Evolutionary conservation across 129 eudicot genomes (phyloP).

Genomic region (Tanacetum coccineum): DNA sequence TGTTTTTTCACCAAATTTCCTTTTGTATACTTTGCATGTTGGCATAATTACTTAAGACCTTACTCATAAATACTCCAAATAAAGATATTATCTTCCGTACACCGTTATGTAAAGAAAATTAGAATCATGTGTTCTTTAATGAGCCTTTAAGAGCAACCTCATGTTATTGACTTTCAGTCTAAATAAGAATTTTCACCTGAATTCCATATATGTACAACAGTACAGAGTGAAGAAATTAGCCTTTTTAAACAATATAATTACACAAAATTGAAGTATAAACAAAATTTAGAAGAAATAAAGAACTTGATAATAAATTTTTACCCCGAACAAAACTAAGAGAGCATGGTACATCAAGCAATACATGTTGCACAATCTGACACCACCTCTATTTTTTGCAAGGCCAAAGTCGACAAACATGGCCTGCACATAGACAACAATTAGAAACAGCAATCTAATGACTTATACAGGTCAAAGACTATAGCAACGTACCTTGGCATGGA

Average conservation of each 20-base stretch:
- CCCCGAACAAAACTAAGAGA: constrained; percentile 88
- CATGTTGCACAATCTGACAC: constrained; percentile 59
- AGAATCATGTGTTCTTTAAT: neutral
- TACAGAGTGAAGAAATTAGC: constrained; percentile 20
- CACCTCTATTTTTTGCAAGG: too few relatives aligned
- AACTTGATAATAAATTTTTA: constrained; percentile 91
- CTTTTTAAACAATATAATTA: neutral
- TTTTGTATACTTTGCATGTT: too few relatives aligned
- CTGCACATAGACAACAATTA: too few relatives aligned
- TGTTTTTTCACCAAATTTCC: too few relatives aligned
- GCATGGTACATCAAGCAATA: constrained; percentile 91
- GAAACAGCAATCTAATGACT: too few relatives aligned
- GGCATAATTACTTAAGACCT: too few relatives aligned
- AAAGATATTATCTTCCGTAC: neutral
- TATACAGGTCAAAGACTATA: too few relatives aligned
- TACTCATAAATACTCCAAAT: too few relatives aligned
- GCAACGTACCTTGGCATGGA: too few relatives aligned
- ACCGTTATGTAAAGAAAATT: neutral
- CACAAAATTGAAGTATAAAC: neutral
- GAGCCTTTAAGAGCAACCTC: neutral
- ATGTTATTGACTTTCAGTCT: neutral
- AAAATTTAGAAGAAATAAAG: constrained; percentile 11
- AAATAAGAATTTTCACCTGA: constrained; percentile 56
- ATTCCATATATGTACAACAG: constrained; percentile 36
- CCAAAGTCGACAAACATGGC: too few relatives aligned